Base-by-base conservation (phyloP, 768 basidiomycete species). In the Auricularia cornea region DNA sequence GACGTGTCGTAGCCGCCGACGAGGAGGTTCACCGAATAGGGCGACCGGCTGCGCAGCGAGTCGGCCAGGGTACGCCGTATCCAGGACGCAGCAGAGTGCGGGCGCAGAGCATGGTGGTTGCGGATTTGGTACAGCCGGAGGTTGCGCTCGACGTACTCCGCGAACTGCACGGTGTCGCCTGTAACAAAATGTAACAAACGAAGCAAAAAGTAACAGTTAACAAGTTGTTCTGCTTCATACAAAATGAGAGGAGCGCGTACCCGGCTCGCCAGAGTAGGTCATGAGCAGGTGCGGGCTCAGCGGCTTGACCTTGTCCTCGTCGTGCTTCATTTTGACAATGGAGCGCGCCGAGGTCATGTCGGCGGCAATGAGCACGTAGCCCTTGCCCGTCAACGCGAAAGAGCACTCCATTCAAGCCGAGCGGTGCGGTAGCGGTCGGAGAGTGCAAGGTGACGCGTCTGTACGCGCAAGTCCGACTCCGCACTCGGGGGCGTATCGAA, bases 151-250 rank as follows among this genome's bases (percentile, higher is more conserved):
- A 98, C 84, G 70, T 83, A 99, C 76, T 99, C 97, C 1, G 96
- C 90, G 70, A 98, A 98, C 72, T 98, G 92, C 28, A 96, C 81
- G 26, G 97, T 98, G 73, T 98, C 97, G 64, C 97, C 96, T 92
- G 70, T 11, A 38, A 33, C 35, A 38, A 14, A 38, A 38, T 4
- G 16, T 56, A 33, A 12, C 16, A 59, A 32, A 26, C 29, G 16
- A 60, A 33, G 10, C 16, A 59, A 32, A 26, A 44, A 1, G 12
- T 44, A 30, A 31, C 40, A 5, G 20, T 64, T 33, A 62, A 38
- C n/a, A n/a, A 31, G 63, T 11, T 44, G 23, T 62, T 23, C 59
- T 56, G 23, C 14, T 62, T 30, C 59, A 33, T 44, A 48, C 14
- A 60, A 28, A 64, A 28, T 59, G 32, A 61, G 60, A 20, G 28